Evolutionary conservation across 2,329 filamentous ascomycete genomes (phyloP), one percentile per base, ranked within the genome.

Genomic region (Claviceps pazoutovae): DNA sequence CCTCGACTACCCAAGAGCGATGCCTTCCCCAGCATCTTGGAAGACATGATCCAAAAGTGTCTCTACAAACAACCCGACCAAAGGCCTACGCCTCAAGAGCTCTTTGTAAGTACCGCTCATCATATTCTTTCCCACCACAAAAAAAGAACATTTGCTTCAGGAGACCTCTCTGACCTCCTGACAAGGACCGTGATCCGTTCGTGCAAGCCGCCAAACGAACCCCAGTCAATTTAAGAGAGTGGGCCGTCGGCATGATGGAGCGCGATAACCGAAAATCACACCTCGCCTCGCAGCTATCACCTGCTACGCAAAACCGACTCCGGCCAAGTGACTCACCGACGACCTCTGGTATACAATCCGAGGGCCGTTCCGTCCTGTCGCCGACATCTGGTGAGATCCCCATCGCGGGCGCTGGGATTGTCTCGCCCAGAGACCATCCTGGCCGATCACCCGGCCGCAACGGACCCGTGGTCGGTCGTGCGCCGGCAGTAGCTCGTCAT

Each of bases 41-140:
- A 97, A 61, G 89, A 97, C 58, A 95, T 97, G 81, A 91, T 97
- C 53, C 89, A 93, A 58, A 95, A 94, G 67, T 98, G 93, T 69
- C 72, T 98, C 58, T 83, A 84, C 67, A 98, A 98, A 72, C 82
- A 86, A 55, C 87, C 93, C 0, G 86, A 90, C 54, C 81, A 88
- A 63, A 82, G 93, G 50, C 93, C 91, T 49, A 97, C 93, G 5
- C 93, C 93, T 8, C 84, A 91, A 61, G 88, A 97, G 60, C 82
- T 98, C 55, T 96, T 87, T 69, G 88, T 95, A 48, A 37, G 50
- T n/a, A 36, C 5, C 16, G 2, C n/a, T 4, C 11, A 37, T 6
- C 34, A 1, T 34, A n/a, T 37, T 3, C 37, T 23, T 19, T 19
- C 5, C 11, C 45, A n/a, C 16, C 4, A 5, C 11, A 23, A 5